Conservation (phyloP, 192 early-diverging fungal genomes). For the Gonapodya prolifera region DNA sequence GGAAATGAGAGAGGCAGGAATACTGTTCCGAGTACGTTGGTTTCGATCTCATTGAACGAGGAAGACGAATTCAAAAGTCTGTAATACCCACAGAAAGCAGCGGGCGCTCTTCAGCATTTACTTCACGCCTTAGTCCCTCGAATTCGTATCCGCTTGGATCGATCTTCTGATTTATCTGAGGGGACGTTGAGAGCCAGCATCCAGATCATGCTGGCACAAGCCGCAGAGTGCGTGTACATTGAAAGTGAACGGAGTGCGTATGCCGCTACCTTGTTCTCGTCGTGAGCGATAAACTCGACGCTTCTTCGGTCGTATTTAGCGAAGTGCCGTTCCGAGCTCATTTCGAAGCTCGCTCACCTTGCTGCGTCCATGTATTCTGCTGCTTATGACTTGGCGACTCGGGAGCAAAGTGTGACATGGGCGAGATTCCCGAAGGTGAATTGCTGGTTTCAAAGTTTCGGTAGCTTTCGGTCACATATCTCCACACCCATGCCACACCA, state of each 20-base stretch:
- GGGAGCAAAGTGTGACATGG: too few relatives aligned
- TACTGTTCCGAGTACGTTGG: constrained; percentile 23
- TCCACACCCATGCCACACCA: too few relatives aligned
- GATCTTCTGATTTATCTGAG: not conserved
- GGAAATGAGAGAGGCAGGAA: constrained; percentile 29
- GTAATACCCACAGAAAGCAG: constrained; percentile 26
- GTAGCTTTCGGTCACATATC: too few relatives aligned
- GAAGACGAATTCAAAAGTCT: too few relatives aligned
- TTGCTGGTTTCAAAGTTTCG: too few relatives aligned
- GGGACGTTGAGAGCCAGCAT: not conserved
- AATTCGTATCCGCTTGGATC: not conserved
- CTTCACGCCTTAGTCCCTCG: not conserved
- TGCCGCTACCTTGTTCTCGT: not conserved
- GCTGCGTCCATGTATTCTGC: not conserved
- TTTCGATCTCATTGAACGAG: constrained; percentile 25
- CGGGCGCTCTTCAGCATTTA: not conserved
- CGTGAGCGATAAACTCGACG: not conserved
- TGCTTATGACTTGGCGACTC: too few relatives aligned
- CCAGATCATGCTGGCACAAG: not conserved
- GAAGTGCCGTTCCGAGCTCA: not conserved
- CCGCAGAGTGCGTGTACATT: not conserved
- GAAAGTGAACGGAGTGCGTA: not conserved
- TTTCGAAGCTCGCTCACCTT: not conserved
- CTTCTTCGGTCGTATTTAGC: not conserved
- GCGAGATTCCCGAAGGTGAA: too few relatives aligned